Conservation (phyloP, 345 rosid genomes). For the Corymbia maculata region DNA sequence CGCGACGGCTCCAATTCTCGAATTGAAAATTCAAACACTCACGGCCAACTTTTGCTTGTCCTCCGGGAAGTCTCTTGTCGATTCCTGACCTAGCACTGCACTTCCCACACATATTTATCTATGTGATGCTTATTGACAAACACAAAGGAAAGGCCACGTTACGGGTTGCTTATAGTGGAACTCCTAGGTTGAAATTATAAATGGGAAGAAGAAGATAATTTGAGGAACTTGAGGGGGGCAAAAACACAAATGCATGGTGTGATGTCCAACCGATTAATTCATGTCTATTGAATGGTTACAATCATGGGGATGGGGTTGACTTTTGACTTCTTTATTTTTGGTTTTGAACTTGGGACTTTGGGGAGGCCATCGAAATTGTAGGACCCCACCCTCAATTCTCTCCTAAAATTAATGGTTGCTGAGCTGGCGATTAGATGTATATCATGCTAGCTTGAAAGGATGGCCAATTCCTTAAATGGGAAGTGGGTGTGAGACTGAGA, state of each 20-base stretch:
- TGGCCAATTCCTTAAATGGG: constrained; percentile 25
- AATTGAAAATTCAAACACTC: background rate
- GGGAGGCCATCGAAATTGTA: constrained; percentile 24
- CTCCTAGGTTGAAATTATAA: background rate
- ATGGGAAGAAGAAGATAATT: background rate
- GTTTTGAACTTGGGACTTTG: background rate
- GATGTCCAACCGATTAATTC: background rate
- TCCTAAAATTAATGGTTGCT: constrained; percentile 11
- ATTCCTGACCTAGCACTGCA: background rate
- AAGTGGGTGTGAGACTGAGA: constrained; percentile 19
- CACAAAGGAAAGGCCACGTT: background rate
- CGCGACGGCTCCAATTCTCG: background rate
- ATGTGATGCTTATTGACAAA: background rate
- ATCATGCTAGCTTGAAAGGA: constrained; percentile 2
- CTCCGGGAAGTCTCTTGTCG: background rate
- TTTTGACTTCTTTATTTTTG: constrained; percentile 16
- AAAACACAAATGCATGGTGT: background rate
- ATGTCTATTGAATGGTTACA: constrained; percentile 11
- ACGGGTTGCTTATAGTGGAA: background rate
- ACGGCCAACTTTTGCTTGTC: background rate
- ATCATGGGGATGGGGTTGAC: constrained; percentile 12
- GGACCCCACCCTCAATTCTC: background rate
- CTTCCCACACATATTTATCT: background rate
- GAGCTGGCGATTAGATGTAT: constrained; percentile 28
- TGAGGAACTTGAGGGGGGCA: background rate